Conservation (phyloP, 1,139 yeast genomes). For the Pichia sp. region DNA sequence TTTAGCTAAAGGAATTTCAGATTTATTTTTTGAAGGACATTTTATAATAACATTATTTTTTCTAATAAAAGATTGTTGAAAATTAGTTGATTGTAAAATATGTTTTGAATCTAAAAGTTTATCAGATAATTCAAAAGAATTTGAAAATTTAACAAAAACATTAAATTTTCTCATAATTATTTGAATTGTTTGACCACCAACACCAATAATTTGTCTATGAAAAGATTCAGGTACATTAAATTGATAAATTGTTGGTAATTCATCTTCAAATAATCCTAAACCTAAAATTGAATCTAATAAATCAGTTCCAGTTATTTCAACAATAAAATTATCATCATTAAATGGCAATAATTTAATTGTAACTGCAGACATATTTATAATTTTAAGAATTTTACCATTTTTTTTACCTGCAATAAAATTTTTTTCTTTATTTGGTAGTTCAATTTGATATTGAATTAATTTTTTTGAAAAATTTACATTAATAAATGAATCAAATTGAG, state of each 20-base stretch:
- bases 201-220: constrained; percentile 92
- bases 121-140: constrained; percentile 47
- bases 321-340: constrained; percentile 61
- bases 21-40: constrained; percentile 80
- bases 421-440: constrained; percentile 63
- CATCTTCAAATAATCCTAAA: constrained; percentile 64
- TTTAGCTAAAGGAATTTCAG: constrained; percentile 66
- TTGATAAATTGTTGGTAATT: constrained; percentile 75
- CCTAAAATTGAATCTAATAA: constrained; percentile 47
- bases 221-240: constrained; percentile 90
- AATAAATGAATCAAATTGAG: constrained; percentile 22
- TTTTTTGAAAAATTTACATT: constrained; percentile 14
- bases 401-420: constrained; percentile 94
- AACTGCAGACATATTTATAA: constrained; percentile 62
- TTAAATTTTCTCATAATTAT: constrained; percentile 88
- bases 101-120: constrained; percentile 32
- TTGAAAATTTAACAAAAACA: constrained; percentile 86
- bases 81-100: constrained; percentile 24
- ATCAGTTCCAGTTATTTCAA: constrained; percentile 50
- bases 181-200: constrained; percentile 89
- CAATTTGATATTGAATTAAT: constrained; percentile 41
- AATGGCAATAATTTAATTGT: constrained; percentile 57
- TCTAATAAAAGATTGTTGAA: constrained; percentile 49
- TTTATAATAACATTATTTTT: constrained; percentile 79
- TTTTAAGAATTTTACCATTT: constrained; percentile 82